These are phyloP conservation scores for Crithidia acanthocephali DNA, from an alignment of 208 protist genomes.

Conservation along the genomic window DNA sequence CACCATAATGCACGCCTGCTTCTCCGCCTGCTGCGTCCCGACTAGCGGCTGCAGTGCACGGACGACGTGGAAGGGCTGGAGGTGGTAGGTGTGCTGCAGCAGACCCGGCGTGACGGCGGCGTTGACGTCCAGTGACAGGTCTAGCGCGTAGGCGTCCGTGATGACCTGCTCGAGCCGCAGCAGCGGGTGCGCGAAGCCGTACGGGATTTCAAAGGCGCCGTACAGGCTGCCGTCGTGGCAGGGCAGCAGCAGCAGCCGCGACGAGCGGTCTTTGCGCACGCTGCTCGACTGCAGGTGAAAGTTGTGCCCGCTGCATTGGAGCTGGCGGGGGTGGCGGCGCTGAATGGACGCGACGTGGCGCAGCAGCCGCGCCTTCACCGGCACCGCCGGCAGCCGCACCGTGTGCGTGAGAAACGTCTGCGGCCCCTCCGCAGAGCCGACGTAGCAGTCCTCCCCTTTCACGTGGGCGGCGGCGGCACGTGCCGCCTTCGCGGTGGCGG, in stretches of 20 bases:
- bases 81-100: slow-evolving; percentile 38
- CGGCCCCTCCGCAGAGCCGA: slow-evolving; percentile 38
- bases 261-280: slow-evolving; percentile 29
- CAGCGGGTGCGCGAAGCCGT: slow-evolving; percentile 58
- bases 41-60: slow-evolving; percentile 35
- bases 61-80: slow-evolving; percentile 28
- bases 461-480: slow-evolving; percentile 4
- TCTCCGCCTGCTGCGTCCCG: slow-evolving; percentile 38
- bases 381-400: slow-evolving; percentile 35
- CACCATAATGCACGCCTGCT: slow-evolving; percentile 54
- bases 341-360: slow-evolving; percentile 22
- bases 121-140: slow-evolving; percentile 30
- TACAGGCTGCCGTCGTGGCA: slow-evolving; percentile 73
- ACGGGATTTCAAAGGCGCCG: slow-evolving; percentile 53
- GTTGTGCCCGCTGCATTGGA: slow-evolving; percentile 37
- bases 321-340: slow-evolving; percentile 22
- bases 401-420: slow-evolving; percentile 44
- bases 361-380: slow-evolving; percentile 27
- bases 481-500: neutral
- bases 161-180: slow-evolving; percentile 63
- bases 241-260: slow-evolving; percentile 44
- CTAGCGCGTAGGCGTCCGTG: slow-evolving; percentile 51
- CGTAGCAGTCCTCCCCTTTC: slow-evolving; percentile 31
- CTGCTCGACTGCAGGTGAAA: slow-evolving; percentile 39
- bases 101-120: neutral